A percentile compares a stretch with the other conserved stretches of the same genome.
phyloP scores from a whole-genome alignment of 176 grass and related monocot genomes.

The Carex cristatella region DNA sequence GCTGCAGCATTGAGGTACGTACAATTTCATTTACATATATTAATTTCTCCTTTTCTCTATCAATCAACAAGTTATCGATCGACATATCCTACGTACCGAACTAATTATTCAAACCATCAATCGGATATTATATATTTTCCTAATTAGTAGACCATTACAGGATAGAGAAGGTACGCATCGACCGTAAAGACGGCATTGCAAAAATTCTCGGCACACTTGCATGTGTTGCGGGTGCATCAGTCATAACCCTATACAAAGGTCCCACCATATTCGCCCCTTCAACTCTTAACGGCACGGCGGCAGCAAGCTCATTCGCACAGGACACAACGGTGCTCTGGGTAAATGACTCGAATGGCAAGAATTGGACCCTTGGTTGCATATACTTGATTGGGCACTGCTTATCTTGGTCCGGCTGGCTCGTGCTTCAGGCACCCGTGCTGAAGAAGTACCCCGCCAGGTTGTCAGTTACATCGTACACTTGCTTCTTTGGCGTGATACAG shows the following conservation, averaged over 20 bases:
- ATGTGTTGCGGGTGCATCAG: constrained; percentile 74
- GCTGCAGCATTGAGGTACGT: constrained; percentile 61
- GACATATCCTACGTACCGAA: neutral
- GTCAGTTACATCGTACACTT: constrained; percentile 95
- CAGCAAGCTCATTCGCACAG: neutral
- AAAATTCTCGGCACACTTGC: constrained; percentile 70
- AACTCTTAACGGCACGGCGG: neutral
- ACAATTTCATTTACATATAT: neutral
- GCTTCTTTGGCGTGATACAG: constrained; percentile 98
- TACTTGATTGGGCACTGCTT: constrained; percentile 95
- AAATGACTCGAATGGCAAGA: constrained; percentile 39
- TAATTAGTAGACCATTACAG: constrained; percentile 14
- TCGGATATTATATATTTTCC: neutral
- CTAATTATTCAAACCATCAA: neutral
- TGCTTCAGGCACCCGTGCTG: constrained; percentile 88
- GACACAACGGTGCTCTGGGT: constrained; percentile 21
- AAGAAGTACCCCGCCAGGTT: constrained; percentile 93
- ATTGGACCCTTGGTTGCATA: constrained; percentile 87
- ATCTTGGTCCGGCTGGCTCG: constrained; percentile 97
- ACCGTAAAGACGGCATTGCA: constrained; percentile 75
- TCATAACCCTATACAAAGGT: constrained; percentile 94
- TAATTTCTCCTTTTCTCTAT: neutral
- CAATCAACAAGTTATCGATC: neutral
- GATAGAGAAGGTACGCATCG: constrained; percentile 77
- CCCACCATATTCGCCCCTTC: constrained; percentile 59